Evolutionary conservation across 2,329 filamentous ascomycete genomes (phyloP), one percentile per base, ranked within the genome.

Genomic region (Beauveria caledonica): DNA sequence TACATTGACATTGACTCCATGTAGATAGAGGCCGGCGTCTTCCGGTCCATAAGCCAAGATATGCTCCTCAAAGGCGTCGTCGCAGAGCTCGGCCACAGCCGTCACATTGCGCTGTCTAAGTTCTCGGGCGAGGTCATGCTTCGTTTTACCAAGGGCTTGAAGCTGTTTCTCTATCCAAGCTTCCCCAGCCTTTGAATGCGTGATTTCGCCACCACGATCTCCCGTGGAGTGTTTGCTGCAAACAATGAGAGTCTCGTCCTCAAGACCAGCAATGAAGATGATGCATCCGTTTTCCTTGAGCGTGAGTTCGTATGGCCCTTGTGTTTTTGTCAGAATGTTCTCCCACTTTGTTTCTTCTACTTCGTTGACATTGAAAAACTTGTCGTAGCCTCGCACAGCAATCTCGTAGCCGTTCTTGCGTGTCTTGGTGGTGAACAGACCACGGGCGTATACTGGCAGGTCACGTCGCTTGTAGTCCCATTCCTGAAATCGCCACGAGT

Each of bases 201-300:
- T 97, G 61, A 89, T 65, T 33, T 86, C 81, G 5, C 79, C 75
- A 23, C 74, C 75, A n/a, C 93, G 84, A 25, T 84, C 78, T 7
- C 94, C 94, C 0, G 92, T 97, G 0, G 94, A 97, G 73, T 99
- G 94, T 71, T 99, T 99, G 80, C 93, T 97, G 82, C 93, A 97
- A n/a, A 99, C 92, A 8, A 99, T 79, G 10, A 99, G 78, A 1
- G 90, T 91, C 40, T 85, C 92, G 68, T 97, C 92, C 68, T 95
- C 90, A 23, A 99, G 79, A 15, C 92, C 94, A 17, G 92, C 88
- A 49, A 99, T 86, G 77, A 99, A 99, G 66, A 99, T 97, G 73
- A 99, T 99, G 74, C 94, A 99, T n/a, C 94, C 94, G 69, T 99
- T 99, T 75, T 99, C 94, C 76, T 99, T 99, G 57, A 97, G 85